Evolutionary conservation across 2,329 filamentous ascomycete species (phyloP), one percentile per base, ranked within the genome.

Genomic region (Colletotrichum salicis): DNA sequence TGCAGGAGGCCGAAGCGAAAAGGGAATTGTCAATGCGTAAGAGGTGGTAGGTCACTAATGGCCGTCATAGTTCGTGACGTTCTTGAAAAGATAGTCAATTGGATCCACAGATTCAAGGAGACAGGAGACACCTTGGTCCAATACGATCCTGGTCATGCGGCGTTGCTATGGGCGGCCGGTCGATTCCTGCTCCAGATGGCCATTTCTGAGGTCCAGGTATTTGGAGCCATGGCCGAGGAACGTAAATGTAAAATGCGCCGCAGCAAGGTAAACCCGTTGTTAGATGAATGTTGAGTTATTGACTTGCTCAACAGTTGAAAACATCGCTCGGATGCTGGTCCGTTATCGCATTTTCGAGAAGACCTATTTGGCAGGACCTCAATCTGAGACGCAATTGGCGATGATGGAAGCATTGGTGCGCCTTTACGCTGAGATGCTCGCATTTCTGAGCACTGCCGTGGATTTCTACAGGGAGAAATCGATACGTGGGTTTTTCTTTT

Each of bases 101-200:
- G 77, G 77, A 27, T 80, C 11, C 61, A 77, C n/a, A 76, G 71
- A 41, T 79, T 79, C 67, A 79, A 77, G 45, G 73, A 73, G 6
- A 65, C 78, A 1, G 78, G 76, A 1, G 77, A 80, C 61, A 60
- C 75, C 10, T 73, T 66, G 12, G 75, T 77, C 5, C 74, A 78
- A 35, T 78, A 76, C 60, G 76, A 79, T 35, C 77, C 77, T 2
- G 70, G 55, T 12, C 76, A 78, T 69, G 77, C 78, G 58, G 71
- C 74, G 19, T 60, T 80, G n/a, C 79, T 78, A 1, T 80, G 79
- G 78, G 79, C 77, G 15, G 76, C 63, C 11, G 73, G 80, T 1
- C 55, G 78, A 45, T 77, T 80, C 55, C n/a, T 80, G 15, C 70
- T 80, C 13, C 73, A 78, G 24, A 15, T 59, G 1, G 8, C 55